phyloP scores from a whole-genome alignment of 1,284 basidiomycete genomes.

The Cystobasidium slooffiae region DNA sequence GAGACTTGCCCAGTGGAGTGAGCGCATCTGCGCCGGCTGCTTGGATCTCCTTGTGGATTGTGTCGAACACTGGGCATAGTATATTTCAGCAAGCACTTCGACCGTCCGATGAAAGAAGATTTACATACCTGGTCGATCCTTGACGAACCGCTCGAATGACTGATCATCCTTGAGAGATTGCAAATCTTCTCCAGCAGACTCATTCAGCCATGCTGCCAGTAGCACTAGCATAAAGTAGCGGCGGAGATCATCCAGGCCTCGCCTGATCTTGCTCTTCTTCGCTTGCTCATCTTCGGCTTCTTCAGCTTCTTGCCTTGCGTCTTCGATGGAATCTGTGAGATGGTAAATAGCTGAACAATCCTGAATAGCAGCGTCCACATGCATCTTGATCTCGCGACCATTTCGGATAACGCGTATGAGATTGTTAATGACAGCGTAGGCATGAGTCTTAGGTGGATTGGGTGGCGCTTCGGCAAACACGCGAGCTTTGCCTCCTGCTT shows the following conservation, averaged over 20 bases:
- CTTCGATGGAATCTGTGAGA: slow-evolving; percentile 84
- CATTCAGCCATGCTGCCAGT: slow-evolving; percentile 92
- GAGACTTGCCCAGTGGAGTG: slow-evolving; percentile 72
- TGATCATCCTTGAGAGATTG: slow-evolving; percentile 43
- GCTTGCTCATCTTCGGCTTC: slow-evolving; percentile 73
- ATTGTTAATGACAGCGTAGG: slow-evolving; percentile 64
- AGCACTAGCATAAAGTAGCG: slow-evolving; percentile 90
- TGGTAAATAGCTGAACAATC: slow-evolving; percentile 85
- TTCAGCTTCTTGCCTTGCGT: slow-evolving; percentile 72
- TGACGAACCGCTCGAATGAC: slow-evolving; percentile 64
- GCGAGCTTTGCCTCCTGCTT: slow-evolving; percentile 55
- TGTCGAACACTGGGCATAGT: slow-evolving; percentile 75
- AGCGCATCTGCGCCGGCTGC: slow-evolving; percentile 78
- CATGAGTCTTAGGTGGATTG: slow-evolving; percentile 54
- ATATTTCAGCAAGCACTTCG: neutral
- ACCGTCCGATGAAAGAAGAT: neutral
- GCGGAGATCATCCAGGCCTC: slow-evolving; percentile 77
- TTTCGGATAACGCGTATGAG: slow-evolving; percentile 88
- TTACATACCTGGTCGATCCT: slow-evolving; percentile 72
- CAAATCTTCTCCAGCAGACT: slow-evolving; percentile 68
- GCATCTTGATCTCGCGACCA: slow-evolving; percentile 79
- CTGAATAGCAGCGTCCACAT: slow-evolving; percentile 69
- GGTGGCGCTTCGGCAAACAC: slow-evolving; percentile 72
- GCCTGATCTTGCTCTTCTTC: slow-evolving; percentile 69
- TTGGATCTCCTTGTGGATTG: slow-evolving; percentile 88